Evolutionary conservation across 441 rosid species (phyloP), one percentile per base, ranked within the genome.

Genomic region (Gossypium gossypioides): DNA sequence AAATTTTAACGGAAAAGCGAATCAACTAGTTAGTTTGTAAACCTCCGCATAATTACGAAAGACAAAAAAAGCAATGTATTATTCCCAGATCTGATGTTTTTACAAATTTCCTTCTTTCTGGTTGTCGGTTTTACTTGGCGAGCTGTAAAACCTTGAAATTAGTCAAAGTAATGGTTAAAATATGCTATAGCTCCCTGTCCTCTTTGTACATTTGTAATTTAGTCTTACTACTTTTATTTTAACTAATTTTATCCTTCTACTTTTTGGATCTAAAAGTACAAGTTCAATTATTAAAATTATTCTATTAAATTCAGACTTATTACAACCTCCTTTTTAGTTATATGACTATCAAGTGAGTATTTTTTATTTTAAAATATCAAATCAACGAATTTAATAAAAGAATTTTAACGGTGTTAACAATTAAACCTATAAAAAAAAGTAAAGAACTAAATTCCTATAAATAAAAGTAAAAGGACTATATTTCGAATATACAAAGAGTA

Each of bases 1-100:
- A 50, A 16, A 7, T 25, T 66, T 67, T 27, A 55, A 40, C 29
- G 0, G 59, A 25, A 27, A 68, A 68, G 10, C 2, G 0, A 52
- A 68, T 4, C 0, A 29, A 18, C 6, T 29, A 52, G 59, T 68
- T 2, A 0, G 61, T 68, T 34, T 25, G 10, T 21, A 25, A 25
- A 56, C 73, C 73, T 58, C 48, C 74, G 40, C 74, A 72, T 72
- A 27, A 18, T 55, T 46, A 16, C 25, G 74, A 60, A 24, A 16
- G 2, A 55, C 29, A 9, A 19, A 19, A n/a, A 59, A 71, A 5
- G 46, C 16, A 18, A 48, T 32, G 44, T 4, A 25, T 12, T 18
- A 24, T 10, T 29, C 32, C 46, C 18, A 68, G 72, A 68, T 68
- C 72, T 68, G 50, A 52, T 16, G 72, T 16, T 52, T 68, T 29